Evolutionary conservation across 208 protist species (phyloP).

Genomic region (Leishmania turanica): DNA sequence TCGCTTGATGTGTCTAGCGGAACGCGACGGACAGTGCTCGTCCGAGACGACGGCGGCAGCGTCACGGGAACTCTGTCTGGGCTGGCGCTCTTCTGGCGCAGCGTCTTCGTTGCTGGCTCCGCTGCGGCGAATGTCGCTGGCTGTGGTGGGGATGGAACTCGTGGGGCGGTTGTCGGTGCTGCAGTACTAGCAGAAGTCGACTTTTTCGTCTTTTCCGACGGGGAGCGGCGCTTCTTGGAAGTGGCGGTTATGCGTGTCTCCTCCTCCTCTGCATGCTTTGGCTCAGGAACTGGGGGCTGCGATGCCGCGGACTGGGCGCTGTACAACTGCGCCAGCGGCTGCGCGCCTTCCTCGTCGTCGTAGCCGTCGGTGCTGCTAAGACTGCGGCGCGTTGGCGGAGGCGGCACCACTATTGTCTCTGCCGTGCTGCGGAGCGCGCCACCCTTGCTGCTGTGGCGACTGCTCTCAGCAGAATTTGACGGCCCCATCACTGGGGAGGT

Average conservation of each 20-base stretch:
- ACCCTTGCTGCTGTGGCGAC: conserved; percentile 17
- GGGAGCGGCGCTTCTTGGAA: conserved; percentile 23
- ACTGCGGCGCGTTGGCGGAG: conserved; percentile 1
- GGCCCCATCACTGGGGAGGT: conserved; percentile 9
- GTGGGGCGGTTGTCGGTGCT: background rate
- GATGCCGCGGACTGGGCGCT: background rate
- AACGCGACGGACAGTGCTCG: conserved; percentile 24
- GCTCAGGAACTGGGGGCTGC: background rate
- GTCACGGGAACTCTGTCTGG: conserved; percentile 27
- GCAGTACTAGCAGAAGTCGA: background rate
- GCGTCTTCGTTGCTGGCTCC: background rate
- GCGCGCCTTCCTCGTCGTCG: conserved; percentile 9
- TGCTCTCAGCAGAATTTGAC: conserved; percentile 3
- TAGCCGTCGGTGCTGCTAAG: background rate
- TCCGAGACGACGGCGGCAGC: conserved; percentile 28
- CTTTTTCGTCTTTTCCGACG: conserved; percentile 19
- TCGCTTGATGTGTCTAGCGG: conserved; percentile 50
- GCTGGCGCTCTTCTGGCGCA: conserved; percentile 10
- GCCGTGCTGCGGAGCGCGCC: conserved; percentile 5
- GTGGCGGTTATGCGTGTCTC: background rate
- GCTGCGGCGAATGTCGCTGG: background rate
- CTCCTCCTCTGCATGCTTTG: background rate
- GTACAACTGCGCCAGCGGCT: conserved; percentile 24
- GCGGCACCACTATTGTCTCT: background rate
- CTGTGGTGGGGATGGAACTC: background rate